A percentile compares a stretch with the other conserved stretches of the same genome.
Evolutionary conservation across 1,284 basidiomycete species (phyloP).

Genomic region (Xanthoconium separans): DNA sequence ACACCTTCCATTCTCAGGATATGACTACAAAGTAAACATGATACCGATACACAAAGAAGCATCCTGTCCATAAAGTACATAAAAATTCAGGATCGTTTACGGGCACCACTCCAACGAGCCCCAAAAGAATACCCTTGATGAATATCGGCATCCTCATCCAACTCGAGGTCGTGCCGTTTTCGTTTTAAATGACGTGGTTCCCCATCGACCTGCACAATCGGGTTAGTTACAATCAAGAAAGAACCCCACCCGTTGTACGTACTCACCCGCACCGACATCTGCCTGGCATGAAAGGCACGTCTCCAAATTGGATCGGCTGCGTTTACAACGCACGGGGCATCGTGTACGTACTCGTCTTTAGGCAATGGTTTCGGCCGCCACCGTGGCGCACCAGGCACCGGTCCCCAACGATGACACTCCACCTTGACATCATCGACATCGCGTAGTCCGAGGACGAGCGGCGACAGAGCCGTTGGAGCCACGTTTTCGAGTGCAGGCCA

Average conservation of each 20-base stretch:
- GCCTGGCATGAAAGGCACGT: not conserved
- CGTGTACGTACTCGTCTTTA: not conserved
- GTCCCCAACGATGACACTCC: not conserved
- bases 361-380: constrained; percentile 20
- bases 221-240: not conserved
- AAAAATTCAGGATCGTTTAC: not conserved
- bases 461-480: constrained; percentile 10
- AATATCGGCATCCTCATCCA: not conserved
- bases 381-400: constrained; percentile 28
- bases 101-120: not conserved
- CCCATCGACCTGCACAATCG: constrained; percentile 4
- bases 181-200: constrained; percentile 13
- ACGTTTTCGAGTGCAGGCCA: not conserved
- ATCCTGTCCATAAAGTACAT: not conserved
- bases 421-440: not conserved
- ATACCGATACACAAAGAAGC: not conserved
- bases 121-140: not conserved
- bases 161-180: constrained; percentile 13
- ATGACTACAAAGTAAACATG: not conserved
- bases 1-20: too few species aligned
- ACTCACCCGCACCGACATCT: constrained; percentile 4
- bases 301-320: not conserved
- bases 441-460: constrained; percentile 11
- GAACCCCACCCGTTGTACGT: not conserved
- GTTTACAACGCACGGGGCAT: too few species aligned